Evolutionary conservation across 2,329 filamentous ascomycete genomes (phyloP), one percentile per base, ranked within the genome.

Genomic region (Diplodia corticola): DNA sequence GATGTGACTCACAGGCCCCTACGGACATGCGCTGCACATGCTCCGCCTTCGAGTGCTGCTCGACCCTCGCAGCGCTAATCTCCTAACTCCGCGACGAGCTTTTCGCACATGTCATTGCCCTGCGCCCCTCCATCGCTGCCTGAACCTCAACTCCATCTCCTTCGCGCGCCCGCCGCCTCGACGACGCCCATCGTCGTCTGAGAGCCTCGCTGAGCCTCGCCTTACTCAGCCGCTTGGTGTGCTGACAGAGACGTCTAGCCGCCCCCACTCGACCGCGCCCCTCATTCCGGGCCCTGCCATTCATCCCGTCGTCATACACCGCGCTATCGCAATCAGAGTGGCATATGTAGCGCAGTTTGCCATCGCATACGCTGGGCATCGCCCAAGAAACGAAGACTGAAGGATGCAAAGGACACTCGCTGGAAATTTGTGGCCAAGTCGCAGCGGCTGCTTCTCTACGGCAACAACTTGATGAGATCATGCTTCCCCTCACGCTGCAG

Each of bases 21-120:
- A 49, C 48, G 48, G 57, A 49, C 57, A 44, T 61, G 10, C 28
- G 57, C 26, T 61, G 37, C 44, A 61, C 44, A 49, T 49, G 57
- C 57, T 49, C 44, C 49, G 44, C 57, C 40, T 9, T 33, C 26
- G 24, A 22, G 22, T 12, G 12, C 44, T 13, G 5, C 24, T 22
- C 44, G 35, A 20, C 26, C 10, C 15, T 35, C n/a, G 10, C 22
- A 5, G 40, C 28, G 40, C 57, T 61, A 61, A 60, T 49, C 57
- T 61, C 57, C 57, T 61, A 61, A 61, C 57, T 61, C 57, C 57
- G 55, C 55, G 37, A 24, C 46, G 55, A 48, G 57, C 37, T 61
- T 35, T 49, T 61, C 37, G 57, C 57, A 35, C 17, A 61, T 61
- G 57, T 49, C 57, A 50, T 61, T 28, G 57, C 26, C 57, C 17